These are phyloP conservation scores for Coprinopsis sp. DNA, from an alignment of 768 basidiomycete species.

Conservation along the genomic window DNA sequence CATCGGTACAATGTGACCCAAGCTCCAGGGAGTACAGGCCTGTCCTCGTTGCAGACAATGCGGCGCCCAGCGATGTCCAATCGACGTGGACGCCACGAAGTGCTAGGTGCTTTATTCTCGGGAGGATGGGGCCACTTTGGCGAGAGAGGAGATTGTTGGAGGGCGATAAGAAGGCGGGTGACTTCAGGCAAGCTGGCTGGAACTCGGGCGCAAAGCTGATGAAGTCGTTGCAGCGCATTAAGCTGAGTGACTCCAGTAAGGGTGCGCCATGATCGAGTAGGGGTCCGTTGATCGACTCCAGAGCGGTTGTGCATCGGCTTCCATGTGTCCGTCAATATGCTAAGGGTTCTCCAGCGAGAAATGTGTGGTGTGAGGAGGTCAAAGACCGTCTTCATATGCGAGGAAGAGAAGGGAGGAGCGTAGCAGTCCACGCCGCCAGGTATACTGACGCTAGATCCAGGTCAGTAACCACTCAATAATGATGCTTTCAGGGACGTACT, in stretches of 20 bases:
- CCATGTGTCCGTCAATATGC: constrained; percentile 52
- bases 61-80: constrained; percentile 40
- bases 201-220: constrained; percentile 42
- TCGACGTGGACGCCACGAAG: constrained; percentile 57
- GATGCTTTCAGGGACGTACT: constrained; percentile 33
- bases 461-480: not conserved
- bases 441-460: not conserved
- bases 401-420: constrained; percentile 34
- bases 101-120: constrained; percentile 43
- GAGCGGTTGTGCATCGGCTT: constrained; percentile 53
- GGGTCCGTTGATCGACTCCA: constrained; percentile 38
- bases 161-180: constrained; percentile 30
- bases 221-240: constrained; percentile 61
- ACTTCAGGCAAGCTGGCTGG: constrained; percentile 35
- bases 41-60: constrained; percentile 20
- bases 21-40: constrained; percentile 37
- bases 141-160: constrained; percentile 15
- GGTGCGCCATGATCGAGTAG: constrained; percentile 34
- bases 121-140: constrained; percentile 24
- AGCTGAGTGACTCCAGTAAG: constrained; percentile 42
- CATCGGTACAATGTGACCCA: constrained; percentile 48
- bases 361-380: constrained; percentile 48
- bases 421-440: constrained; percentile 20
- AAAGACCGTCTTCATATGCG: constrained; percentile 42
- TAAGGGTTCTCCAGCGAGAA: constrained; percentile 47